These are phyloP conservation scores for Cucurbita maxima DNA, from an alignment of 306 rosid genomes.

Conservation along the genomic window DNA sequence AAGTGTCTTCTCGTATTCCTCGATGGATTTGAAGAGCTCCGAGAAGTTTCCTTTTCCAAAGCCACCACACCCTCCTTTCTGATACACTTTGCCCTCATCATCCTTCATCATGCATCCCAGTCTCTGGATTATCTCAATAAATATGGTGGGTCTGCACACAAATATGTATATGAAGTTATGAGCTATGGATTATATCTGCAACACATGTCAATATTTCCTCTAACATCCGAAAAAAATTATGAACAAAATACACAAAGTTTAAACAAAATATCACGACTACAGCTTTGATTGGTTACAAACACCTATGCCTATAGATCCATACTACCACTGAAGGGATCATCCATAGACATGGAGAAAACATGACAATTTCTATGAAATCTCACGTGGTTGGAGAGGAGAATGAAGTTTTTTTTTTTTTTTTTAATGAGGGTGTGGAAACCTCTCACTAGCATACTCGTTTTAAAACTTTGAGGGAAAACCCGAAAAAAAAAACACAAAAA, in stretches of 20 bases:
- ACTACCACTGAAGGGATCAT: neutral
- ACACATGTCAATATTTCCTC: neutral
- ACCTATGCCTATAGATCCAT: neutral
- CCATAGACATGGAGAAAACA: neutral
- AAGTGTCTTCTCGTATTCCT: constrained; percentile 81
- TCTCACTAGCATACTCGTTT: too few relatives aligned
- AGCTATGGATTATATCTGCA: neutral
- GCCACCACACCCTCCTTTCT: constrained; percentile 92
- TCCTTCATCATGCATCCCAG: constrained; percentile 78
- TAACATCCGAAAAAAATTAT: too few relatives aligned
- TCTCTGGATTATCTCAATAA: constrained; percentile 88
- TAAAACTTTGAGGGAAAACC: too few relatives aligned
- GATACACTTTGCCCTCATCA: constrained; percentile 58
- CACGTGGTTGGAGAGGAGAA: too few relatives aligned
- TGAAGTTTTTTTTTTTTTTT: too few relatives aligned
- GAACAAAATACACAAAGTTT: too few relatives aligned
- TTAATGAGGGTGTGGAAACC: too few relatives aligned
- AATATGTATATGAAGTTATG: neutral
- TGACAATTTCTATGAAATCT: neutral
- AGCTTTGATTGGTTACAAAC: neutral
- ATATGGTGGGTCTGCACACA: constrained; percentile 66
- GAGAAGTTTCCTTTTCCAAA: constrained; percentile 97
- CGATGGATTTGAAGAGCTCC: constrained; percentile 90
- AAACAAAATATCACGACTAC: neutral
- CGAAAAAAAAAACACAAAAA: too few relatives aligned